A percentile compares a stretch with the other conserved stretches of the same genome.
Conservation (phyloP, 768 basidiomycete species). For the Psilocybe subaeruginosa region DNA sequence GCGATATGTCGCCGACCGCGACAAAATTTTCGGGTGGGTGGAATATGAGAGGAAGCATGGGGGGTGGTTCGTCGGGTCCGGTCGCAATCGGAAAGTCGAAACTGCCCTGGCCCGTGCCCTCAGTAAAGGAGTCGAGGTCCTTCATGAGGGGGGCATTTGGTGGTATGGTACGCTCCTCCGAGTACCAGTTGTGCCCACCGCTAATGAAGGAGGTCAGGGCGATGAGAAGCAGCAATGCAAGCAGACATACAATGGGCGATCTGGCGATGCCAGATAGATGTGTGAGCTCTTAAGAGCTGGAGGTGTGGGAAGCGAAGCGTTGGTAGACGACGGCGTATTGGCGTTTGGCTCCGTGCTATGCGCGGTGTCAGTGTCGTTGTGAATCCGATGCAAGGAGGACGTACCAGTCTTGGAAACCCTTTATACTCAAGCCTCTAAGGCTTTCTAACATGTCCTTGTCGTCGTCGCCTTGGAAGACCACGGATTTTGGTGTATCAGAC, state of each 20-base stretch:
- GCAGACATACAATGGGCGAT: slow-evolving; percentile 23
- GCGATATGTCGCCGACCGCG: slow-evolving; percentile 13
- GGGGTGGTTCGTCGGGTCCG: slow-evolving; percentile 31
- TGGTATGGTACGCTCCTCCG: slow-evolving; percentile 28
- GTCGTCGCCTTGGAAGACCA: slow-evolving; percentile 15
- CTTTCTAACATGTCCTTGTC: slow-evolving; percentile 31
- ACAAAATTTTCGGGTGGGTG: slow-evolving; percentile 23
- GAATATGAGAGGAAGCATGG: slow-evolving; percentile 30
- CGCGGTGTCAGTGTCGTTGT: slow-evolving; percentile 13
- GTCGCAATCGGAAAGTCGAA: slow-evolving; percentile 48
- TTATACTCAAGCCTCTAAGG: slow-evolving; percentile 30
- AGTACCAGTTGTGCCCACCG: slow-evolving; percentile 21
- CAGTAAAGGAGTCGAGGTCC: slow-evolving; percentile 64
- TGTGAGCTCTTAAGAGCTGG: slow-evolving; percentile 27
- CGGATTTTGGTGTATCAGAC: slow-evolving; percentile 16
- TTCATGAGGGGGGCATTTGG: slow-evolving; percentile 54
- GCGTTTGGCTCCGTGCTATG: slow-evolving; percentile 24
- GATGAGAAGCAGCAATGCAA: slow-evolving; percentile 1
- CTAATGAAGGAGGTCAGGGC: slow-evolving; percentile 17
- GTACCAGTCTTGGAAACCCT: slow-evolving; percentile 28
- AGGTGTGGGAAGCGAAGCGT: slow-evolving; percentile 28
- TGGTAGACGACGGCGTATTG: slow-evolving; percentile 27
- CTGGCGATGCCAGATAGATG: slow-evolving; percentile 24
- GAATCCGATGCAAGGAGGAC: slow-evolving; percentile 14
- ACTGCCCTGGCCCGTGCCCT: slow-evolving; percentile 54